A percentile compares a stretch with the other conserved stretches of the same genome.
phyloP scores from a whole-genome alignment of 306 rosid species.

The Sindora glabra region DNA sequence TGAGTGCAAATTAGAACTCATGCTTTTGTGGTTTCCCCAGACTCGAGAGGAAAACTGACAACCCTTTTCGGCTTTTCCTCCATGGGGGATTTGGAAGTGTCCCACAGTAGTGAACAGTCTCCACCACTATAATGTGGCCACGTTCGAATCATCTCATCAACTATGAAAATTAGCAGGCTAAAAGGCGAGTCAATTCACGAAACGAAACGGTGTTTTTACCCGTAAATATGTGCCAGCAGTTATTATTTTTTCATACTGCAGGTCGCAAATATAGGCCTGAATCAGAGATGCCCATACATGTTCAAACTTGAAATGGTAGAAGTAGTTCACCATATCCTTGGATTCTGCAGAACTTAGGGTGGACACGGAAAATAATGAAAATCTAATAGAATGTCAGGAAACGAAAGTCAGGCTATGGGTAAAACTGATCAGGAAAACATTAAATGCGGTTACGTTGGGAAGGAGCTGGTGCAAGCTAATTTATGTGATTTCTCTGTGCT shows the following conservation, averaged over 20 bases:
- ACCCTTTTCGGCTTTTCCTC: constrained; percentile 13
- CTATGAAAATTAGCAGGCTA: too few relatives aligned
- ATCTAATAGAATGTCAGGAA: constrained; percentile 7
- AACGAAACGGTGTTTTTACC: not conserved
- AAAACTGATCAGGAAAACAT: not conserved
- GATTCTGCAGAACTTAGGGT: too few relatives aligned
- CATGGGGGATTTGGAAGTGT: constrained; percentile 15
- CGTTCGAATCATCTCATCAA: constrained; percentile 3
- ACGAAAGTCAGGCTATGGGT: constrained; percentile 1
- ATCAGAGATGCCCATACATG: too few relatives aligned
- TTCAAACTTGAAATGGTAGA: too few relatives aligned
- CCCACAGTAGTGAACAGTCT: not conserved
- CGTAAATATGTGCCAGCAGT: too few relatives aligned
- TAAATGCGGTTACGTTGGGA: not conserved
- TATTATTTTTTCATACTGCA: not conserved
- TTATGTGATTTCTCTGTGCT: not conserved
- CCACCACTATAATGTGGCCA: constrained; percentile 1
- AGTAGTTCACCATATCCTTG: too few relatives aligned
- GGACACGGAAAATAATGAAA: not conserved
- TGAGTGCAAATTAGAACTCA: constrained; percentile 22
- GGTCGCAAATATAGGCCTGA: not conserved
- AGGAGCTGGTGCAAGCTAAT: constrained; percentile 4
- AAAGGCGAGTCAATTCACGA: not conserved
- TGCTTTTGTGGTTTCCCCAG: not conserved
- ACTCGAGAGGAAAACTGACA: constrained; percentile 17